Conservation (phyloP, 306 rosid species). For the Quercus engelmannii region DNA sequence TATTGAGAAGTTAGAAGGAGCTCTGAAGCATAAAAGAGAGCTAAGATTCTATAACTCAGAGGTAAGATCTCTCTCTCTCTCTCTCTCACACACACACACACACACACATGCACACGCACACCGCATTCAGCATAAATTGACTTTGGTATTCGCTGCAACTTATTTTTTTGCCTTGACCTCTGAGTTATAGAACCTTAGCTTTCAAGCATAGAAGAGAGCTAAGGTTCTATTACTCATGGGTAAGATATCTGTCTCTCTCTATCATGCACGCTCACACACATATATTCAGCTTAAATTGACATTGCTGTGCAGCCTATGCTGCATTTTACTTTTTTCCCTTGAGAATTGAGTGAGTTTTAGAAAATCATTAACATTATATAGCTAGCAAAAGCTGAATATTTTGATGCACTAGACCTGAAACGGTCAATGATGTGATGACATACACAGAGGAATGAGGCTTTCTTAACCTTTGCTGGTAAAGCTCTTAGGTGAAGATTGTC, state of each 20-base stretch:
- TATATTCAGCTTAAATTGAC: not conserved
- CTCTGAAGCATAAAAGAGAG: conserved; percentile 64
- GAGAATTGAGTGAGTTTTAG: not conserved
- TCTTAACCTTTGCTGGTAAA: not conserved
- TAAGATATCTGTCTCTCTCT: conserved; percentile 2
- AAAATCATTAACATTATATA: not conserved
- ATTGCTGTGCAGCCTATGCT: not conserved
- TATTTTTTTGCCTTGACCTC: too few species aligned
- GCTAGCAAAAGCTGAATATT: not conserved
- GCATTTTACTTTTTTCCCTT: not conserved
- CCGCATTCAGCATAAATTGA: too few species aligned
- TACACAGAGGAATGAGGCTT: not conserved
- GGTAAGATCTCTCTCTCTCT: conserved; percentile 31
- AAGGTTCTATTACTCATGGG: conserved; percentile 86
- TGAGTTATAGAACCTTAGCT: conserved; percentile 24
- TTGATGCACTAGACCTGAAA: not conserved
- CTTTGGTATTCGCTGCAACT: too few species aligned
- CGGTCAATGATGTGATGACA: not conserved
- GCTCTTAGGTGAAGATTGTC: not conserved
- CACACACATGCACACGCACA: too few species aligned
- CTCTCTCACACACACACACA: too few species aligned
- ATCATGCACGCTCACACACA: too few species aligned
- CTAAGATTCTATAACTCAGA: conserved; percentile 86
- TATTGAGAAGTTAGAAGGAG: conserved; percentile 82
- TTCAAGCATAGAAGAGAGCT: conserved; percentile 66